Conservation (phyloP, 768 basidiomycete species). For the Candolleomyces aberdarensis region DNA sequence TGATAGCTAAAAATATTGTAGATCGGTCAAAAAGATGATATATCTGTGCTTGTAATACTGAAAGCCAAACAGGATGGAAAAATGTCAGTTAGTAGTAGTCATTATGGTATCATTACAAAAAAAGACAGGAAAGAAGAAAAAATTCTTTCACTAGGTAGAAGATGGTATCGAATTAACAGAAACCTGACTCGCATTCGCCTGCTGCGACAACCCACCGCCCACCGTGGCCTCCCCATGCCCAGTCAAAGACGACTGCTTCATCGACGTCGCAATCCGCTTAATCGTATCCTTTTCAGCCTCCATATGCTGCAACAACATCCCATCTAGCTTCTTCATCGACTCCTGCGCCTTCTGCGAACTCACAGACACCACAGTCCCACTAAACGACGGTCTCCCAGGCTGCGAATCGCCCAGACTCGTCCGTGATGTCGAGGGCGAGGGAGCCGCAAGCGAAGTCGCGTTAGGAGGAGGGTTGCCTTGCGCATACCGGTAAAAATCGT, state of each 20-base stretch:
- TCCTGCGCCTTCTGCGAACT: conserved; percentile 46
- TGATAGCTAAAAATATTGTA: too few species aligned
- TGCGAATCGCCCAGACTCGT: not conserved
- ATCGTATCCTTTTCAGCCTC: conserved; percentile 79
- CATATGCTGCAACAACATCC: conserved; percentile 79
- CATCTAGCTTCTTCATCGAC: conserved; percentile 66
- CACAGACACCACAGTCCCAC: conserved; percentile 29
- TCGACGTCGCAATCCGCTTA: conserved; percentile 63
- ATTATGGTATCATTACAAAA: too few species aligned
- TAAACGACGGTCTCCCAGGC: conserved; percentile 22
- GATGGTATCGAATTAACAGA: too few species aligned
- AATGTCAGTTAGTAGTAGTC: too few species aligned
- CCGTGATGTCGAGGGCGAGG: not conserved
- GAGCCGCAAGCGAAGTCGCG: not conserved
- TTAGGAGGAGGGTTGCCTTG: conserved; percentile 8
- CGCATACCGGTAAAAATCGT: conserved; percentile 31
- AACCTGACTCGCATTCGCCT: too few species aligned
- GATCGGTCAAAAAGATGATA: too few species aligned
- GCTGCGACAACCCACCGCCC: too few species aligned
- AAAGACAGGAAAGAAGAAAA: too few species aligned
- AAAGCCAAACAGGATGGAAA: too few species aligned
- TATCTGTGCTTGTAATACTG: too few species aligned
- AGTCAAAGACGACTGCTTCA: conserved; percentile 18
- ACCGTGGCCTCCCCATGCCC: too few species aligned
- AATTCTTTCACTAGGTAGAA: too few species aligned